Conservation (phyloP, 768 basidiomycete species). For the Suillus cothurnatus region DNA sequence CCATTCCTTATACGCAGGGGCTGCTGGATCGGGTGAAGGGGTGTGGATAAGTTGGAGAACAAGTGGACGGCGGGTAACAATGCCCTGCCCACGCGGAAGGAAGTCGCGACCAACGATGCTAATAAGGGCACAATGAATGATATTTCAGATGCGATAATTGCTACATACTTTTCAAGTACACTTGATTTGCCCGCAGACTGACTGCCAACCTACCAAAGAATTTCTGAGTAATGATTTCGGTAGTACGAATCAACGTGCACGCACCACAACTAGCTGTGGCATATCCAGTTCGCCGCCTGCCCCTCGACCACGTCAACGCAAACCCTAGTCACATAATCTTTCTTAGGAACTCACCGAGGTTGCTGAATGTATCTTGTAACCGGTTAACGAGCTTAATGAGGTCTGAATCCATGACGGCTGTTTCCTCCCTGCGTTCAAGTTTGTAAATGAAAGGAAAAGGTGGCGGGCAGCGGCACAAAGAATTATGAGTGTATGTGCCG, state of each 20-base stretch:
- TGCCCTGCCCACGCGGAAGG: slow-evolving; percentile 86
- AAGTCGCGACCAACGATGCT: slow-evolving; percentile 96
- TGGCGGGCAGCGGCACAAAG: not conserved
- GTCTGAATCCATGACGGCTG: slow-evolving; percentile 79
- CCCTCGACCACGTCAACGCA: slow-evolving; percentile 12
- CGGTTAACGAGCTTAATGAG: slow-evolving; percentile 94
- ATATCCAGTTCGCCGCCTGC: slow-evolving; percentile 89
- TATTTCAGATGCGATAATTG: slow-evolving; percentile 11
- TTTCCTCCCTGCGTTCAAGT: not conserved
- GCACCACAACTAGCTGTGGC: slow-evolving; percentile 87
- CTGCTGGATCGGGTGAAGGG: slow-evolving; percentile 53
- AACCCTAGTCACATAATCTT: slow-evolving; percentile 10
- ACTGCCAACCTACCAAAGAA: slow-evolving; percentile 75
- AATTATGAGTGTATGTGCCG: slow-evolving; percentile 13
- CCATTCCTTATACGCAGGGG: slow-evolving; percentile 73
- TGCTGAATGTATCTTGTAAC: slow-evolving; percentile 91
- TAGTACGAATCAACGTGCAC: slow-evolving; percentile 32
- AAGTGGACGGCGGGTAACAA: slow-evolving; percentile 94
- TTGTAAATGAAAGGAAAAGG: slow-evolving; percentile 1
- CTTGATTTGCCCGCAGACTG: slow-evolving; percentile 97
- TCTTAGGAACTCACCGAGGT: slow-evolving; percentile 63
- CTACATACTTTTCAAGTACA: slow-evolving; percentile 88
- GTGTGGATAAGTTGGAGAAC: slow-evolving; percentile 96
- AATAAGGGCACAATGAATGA: slow-evolving; percentile 12
- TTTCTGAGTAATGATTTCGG: slow-evolving; percentile 8